Evolutionary conservation across 2,329 filamentous ascomycete species (phyloP), one percentile per base, ranked within the genome.

Genomic region (Pseudocercospora pini-densiflorae): DNA sequence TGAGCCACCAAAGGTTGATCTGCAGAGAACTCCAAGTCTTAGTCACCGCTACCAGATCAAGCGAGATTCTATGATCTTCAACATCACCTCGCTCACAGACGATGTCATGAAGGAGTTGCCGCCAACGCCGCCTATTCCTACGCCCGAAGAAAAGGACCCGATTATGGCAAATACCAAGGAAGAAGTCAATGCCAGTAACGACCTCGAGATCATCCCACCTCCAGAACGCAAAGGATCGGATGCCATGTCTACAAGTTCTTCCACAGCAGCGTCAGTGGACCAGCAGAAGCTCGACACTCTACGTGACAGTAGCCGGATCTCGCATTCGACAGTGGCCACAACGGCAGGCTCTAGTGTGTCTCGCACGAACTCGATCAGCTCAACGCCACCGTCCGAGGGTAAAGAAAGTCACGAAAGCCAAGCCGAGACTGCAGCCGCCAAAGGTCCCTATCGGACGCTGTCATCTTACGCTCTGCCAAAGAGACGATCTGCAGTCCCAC

Each of bases 31-130:
- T 6, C 70, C 71, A 21, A 70, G 66, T 40, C 72, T 75, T 21
- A 78, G 75, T 60, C 79, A 80, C 68, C 77, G 78, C 9, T 80
- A 79, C 67, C 73, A 75, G 31, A 73, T 78, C 31, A 77, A 77
- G 59, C 72, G 79, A 23, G 58, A 54, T 5, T 62, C 57, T 9
- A 70, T 68, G 8, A 53, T 61, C 24, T 51, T 36, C 54, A 72
- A 59, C 59, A 66, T 61, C 59, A 55, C 40, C 68, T 70, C 54
- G 70, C 71, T 53, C n/a, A 62, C 43, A 19, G n/a, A 61, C 8
- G 31, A 43, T 21, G 55, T 58, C 12, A 58, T 58, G 31, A 43
- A 58, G 24, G 55, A 19, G 12, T 27, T 58, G 16, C 55, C 55
- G 19, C 55, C 55, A n/a, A 23, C 55, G 9, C 55, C 53, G 23